Evolutionary conservation across 148 eudicot species (phyloP).

Genomic region (Heliamphora exappendiculata): DNA sequence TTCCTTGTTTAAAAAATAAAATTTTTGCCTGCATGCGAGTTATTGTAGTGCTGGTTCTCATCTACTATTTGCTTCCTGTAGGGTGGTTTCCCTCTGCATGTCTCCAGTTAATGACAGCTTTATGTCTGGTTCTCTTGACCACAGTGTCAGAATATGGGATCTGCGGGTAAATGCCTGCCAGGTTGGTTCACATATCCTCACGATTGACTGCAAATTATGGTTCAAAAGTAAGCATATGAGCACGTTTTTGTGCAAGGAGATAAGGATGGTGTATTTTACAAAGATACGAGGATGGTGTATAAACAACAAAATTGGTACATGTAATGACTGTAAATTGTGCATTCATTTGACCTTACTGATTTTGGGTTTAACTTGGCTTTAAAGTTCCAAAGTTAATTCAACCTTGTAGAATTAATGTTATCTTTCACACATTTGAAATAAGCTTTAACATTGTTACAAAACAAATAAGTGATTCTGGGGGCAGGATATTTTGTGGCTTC

Average conservation of each 20-base stretch:
- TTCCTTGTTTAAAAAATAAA: not conserved
- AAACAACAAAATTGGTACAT: not conserved
- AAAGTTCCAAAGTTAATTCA: not conserved
- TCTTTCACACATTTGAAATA: too few species aligned
- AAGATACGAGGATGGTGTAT: not conserved
- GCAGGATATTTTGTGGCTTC: not conserved
- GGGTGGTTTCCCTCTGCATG: slow-evolving; percentile 95
- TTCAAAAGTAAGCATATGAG: not conserved
- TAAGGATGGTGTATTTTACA: not conserved
- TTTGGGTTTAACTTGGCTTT: not conserved
- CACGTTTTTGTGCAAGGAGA: not conserved
- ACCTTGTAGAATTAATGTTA: not conserved
- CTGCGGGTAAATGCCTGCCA: slow-evolving; percentile 97
- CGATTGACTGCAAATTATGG: not conserved
- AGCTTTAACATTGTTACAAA: not conserved
- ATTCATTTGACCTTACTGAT: not conserved
- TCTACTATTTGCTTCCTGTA: slow-evolving; percentile 23
- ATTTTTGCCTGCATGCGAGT: not conserved
- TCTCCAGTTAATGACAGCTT: slow-evolving; percentile 95
- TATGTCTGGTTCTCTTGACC: slow-evolving; percentile 98
- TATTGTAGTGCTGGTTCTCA: not conserved
- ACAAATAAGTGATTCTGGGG: not conserved
- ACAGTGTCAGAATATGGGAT: slow-evolving; percentile 96
- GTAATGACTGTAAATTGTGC: not conserved
- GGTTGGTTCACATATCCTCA: slow-evolving; percentile 39